phyloP scores from a whole-genome alignment of 2,329 filamentous ascomycete genomes.

The Cylindrodendrum hubeiense region DNA sequence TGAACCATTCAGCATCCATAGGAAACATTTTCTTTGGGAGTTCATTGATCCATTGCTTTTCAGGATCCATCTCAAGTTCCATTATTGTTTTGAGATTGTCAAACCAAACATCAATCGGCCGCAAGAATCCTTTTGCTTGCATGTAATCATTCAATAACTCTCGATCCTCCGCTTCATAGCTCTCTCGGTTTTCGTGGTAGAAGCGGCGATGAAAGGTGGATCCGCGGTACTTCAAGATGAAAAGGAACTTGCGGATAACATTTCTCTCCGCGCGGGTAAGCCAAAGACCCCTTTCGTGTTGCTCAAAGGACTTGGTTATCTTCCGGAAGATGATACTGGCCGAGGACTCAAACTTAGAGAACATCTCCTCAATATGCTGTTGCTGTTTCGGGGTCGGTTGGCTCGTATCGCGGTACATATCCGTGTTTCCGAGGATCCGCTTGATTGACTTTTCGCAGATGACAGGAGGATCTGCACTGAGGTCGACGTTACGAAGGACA shows the following conservation, averaged over 20 bases:
- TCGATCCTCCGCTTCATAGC: conserved; percentile 42
- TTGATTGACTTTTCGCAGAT: conserved; percentile 8
- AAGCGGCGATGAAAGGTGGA: conserved; percentile 49
- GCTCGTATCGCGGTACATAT: conserved; percentile 9
- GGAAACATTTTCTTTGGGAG: conserved; percentile 2
- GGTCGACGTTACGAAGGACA: conserved; percentile 8
- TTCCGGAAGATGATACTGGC: background rate
- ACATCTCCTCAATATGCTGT: background rate
- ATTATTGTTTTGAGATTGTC: conserved; percentile 14
- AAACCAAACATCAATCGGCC: conserved; percentile 18
- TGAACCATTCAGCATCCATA: background rate
- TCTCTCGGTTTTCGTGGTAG: conserved; percentile 47
- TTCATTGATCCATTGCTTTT: background rate
- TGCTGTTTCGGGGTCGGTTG: background rate
- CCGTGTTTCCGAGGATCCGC: background rate
- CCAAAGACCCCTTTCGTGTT: conserved; percentile 34
- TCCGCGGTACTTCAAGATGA: conserved; percentile 58
- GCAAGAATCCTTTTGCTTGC: background rate
- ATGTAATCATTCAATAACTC: background rate
- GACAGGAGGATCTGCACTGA: background rate
- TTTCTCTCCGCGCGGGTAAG: conserved; percentile 49
- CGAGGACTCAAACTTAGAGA: background rate
- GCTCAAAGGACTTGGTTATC: conserved; percentile 2
- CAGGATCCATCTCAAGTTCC: conserved; percentile 1
- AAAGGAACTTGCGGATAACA: conserved; percentile 57